These are phyloP conservation scores for Oryza glumipatula DNA, from an alignment of 176 grass and related monocot genomes.

Conservation along the genomic window DNA sequence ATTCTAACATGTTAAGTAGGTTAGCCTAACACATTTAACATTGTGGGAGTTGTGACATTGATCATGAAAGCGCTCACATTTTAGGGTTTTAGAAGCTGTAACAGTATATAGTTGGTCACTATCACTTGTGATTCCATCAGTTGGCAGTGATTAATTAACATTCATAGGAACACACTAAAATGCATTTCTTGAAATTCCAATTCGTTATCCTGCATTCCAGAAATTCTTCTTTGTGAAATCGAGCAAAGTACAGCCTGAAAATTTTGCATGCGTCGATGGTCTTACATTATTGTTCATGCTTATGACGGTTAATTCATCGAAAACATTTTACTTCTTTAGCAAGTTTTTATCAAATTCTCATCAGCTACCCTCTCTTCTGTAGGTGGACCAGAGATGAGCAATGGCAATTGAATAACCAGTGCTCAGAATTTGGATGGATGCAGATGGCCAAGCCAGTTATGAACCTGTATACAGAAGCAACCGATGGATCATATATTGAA, in stretches of 20 bases:
- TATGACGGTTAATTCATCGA: neutral
- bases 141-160: constrained; percentile 27
- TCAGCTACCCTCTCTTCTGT: constrained; percentile 16
- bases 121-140: neutral
- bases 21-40: neutral
- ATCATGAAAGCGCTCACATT: neutral
- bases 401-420: constrained; percentile 59
- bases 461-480: constrained; percentile 71
- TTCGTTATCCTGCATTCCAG: neutral
- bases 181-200: neutral
- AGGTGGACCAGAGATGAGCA: constrained; percentile 59
- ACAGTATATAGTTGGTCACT: neutral
- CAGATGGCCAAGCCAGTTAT: constrained; percentile 64
- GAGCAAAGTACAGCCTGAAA: neutral
- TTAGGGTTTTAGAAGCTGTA: neutral
- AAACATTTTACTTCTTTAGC: constrained; percentile 10
- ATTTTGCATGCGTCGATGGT: constrained; percentile 15
- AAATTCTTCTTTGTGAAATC: constrained; percentile 17
- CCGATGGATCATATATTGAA: constrained; percentile 71
- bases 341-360: constrained; percentile 31
- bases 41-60: neutral
- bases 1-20: constrained; percentile 1
- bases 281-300: constrained; percentile 24
- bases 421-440: constrained; percentile 65
- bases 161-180: no score